Evolutionary conservation across 78 protist species (phyloP), one percentile per base, ranked within the genome.

Genomic region (Isochrysis galbana): DNA sequence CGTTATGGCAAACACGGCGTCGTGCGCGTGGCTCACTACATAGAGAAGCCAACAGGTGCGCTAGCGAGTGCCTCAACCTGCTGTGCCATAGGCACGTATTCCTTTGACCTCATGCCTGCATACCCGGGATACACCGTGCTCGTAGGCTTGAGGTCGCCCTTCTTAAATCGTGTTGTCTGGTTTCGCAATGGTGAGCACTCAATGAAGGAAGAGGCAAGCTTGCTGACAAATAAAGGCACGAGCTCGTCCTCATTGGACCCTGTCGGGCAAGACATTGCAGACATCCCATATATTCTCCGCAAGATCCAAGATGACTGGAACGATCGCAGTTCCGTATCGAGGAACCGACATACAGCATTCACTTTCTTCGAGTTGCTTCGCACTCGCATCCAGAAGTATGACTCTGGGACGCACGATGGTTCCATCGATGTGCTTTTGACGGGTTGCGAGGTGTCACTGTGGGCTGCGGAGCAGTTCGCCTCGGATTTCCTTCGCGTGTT

Each of bases 401-500:
- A 26, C 70, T 70, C 7, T 19, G 91, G 38, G 23, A 44, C 77
- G 34, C 42, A 89, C 26, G 74, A 61, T 32, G 91, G 91, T 82
- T 54, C 82, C 11, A 44, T 87, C 78, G 91, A 87, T 78, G 26
- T 87, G 11, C 83, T 89, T 44, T 0, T 89, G 44, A 55, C 82
- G 47, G 91, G 80, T 17, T 89, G 83, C 55, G 83, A 89, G 82
- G 91, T 67, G 55, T 32, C 46, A 47, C 82, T 89, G 55, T 89
- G 91, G 91, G 82, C 67, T 39, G 91, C 46, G 25, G 91, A 89
- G 82, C 91, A 89, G 82, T 89, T 54, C 83, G 77, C 83, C 32
- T 5, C 91, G 42, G 91, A 89, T 54, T 0, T 89, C 34, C 36
- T 0, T 21, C 82, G 11, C 26, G 83, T 89, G 69, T 89, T 67